Base-by-base conservation (phyloP, 306 rosid genomes). In the Carpinus fangiana region DNA sequence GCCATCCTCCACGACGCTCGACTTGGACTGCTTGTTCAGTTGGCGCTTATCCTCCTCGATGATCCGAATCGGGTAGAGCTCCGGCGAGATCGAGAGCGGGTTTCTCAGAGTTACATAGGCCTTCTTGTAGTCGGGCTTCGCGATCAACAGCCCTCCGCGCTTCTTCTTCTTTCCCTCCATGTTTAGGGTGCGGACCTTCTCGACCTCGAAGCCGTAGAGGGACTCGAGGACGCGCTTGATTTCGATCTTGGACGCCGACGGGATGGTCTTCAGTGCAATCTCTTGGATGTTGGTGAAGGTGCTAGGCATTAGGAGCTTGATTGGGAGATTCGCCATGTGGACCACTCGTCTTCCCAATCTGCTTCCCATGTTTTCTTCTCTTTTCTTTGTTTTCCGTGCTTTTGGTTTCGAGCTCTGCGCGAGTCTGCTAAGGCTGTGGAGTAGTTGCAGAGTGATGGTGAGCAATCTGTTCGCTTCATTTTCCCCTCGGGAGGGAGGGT, bases 101-200 rank as follows among this genome's bases (percentile, higher is more conserved):
- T 51, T 83, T 77, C 70, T 82, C 55, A 92, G 93, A 36, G 97
- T 92, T 26, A 92, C 87, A 61, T 95, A 95, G 60, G 96, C 98
- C 84, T 95, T 95, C 79, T 95, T 95, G 85, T 92, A 95, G 68
- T 91, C 90, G 0, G 98, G 98, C 43, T 86, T 89, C 2, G 95
- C 90, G 31, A 89, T 34, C 71, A 90, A 69, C 1, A 80, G 57
- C 4, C 92, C 96, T 9, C 89, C 86, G 20, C 82, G 86, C 81
- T 90, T 84, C 87, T 88, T 95, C 81, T 86, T 90, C 88, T 92
- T 95, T 13, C 96, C 93, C 69, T 92, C 93, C 91, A 90, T 91
- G 88, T 88, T 95, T 6, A 92, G 78, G 8, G 98, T 95, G 21
- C 85, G 91, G 17, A 95, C 97, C 80, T 92, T 90, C 16, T 89